phyloP scores from a whole-genome alignment of 495 filamentous ascomycete species.

The Penicillium herquei region DNA sequence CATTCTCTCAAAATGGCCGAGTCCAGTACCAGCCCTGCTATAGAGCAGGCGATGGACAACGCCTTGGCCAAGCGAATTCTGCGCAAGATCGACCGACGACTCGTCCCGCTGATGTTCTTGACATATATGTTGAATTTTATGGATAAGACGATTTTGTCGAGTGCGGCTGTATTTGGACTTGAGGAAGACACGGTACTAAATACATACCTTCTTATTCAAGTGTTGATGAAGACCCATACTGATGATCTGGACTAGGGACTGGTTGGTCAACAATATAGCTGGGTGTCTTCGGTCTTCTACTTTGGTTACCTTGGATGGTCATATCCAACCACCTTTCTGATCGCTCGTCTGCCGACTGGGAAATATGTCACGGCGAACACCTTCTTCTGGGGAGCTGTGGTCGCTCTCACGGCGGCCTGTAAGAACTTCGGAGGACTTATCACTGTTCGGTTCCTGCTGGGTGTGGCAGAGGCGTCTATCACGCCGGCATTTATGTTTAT shows the following conservation, averaged over 20 bases:
- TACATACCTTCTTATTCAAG: background rate
- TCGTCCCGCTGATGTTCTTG: constrained; percentile 42
- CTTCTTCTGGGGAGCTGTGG: constrained; percentile 56
- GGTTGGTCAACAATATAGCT: constrained; percentile 56
- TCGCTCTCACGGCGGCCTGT: constrained; percentile 44
- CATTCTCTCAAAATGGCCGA: constrained; percentile 6
- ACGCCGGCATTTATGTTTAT: constrained; percentile 41
- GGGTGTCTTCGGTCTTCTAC: constrained; percentile 60
- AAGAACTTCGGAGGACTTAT: constrained; percentile 35
- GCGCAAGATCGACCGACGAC: constrained; percentile 48
- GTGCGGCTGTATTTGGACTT: constrained; percentile 51
- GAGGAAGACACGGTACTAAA: constrained; percentile 36
- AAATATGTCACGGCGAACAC: constrained; percentile 56
- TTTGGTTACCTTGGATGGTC: constrained; percentile 48
- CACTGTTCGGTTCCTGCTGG: constrained; percentile 48
- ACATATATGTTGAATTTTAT: constrained; percentile 48
- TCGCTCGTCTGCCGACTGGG: constrained; percentile 53
- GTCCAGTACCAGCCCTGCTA: background rate
- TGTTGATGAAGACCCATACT: background rate
- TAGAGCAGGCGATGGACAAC: constrained; percentile 12
- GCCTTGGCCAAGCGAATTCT: constrained; percentile 21
- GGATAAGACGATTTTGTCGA: constrained; percentile 56
- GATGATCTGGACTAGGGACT: constrained; percentile 34
- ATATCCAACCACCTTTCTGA: constrained; percentile 48
- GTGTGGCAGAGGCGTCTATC: constrained; percentile 51